Evolutionary conservation across 2,329 filamentous ascomycete species (phyloP), one percentile per base, ranked within the genome.

Genomic region (Alternaria atra): DNA sequence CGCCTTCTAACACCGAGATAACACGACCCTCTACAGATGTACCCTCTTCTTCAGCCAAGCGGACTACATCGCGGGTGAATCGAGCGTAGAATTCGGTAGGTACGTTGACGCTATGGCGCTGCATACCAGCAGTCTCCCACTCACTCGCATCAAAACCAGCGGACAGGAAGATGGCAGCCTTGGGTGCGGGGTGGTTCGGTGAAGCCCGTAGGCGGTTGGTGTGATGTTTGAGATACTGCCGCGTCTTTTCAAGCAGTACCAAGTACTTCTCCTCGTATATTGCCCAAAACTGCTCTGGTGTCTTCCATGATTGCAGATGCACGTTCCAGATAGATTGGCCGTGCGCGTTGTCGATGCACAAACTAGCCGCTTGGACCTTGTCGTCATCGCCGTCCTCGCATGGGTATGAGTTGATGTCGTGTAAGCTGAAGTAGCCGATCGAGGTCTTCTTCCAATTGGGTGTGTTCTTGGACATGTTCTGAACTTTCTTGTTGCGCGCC

Each of bases 381-480:
- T 95, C 92, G 59, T 91, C 88, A 63, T 98, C 94, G n/a, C 94
- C 95, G 75, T 86, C 87, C 77, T 99, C 95, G 76, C 95, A 99
- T 0, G 96, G 95, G 73, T 96, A 99, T 0, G 94, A 98, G 79
- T 99, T 98, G 81, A 99, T 97, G 74, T 99, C 95, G 77, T 99
- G 95, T 43, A 99, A 79, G 77, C 94, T 97, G 79, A 97, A 98
- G 76, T 99, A 99, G 9, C 94, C 95, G 70, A 98, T 95, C 0
- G 91, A 90, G 0, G 90, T 89, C 81, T 92, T 95, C 80, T 94
- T 94, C 85, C 90, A 91, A 30, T 85, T 83, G 1, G 90, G 85
- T 1, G 90, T 88, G 73, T 92, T 94, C 77, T 91, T 93, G 6
- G 87, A 78, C 40, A 89, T 82, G 15, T 80, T 83, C 4, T 83